Evolutionary conservation across 805 yeast genomes (phyloP), one percentile per base, ranked within the genome.

Genomic region (Blastobotrys muscicola): DNA sequence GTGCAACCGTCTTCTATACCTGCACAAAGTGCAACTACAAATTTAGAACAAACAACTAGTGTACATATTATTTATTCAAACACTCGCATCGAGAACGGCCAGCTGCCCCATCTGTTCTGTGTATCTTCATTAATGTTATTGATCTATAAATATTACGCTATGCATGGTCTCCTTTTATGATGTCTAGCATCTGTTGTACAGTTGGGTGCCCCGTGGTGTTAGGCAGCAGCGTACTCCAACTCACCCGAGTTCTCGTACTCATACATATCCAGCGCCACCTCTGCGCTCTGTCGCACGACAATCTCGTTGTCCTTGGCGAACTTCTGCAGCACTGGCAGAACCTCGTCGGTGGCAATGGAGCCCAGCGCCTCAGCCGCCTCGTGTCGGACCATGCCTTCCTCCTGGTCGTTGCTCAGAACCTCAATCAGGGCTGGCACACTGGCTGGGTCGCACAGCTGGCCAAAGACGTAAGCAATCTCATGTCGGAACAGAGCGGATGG

Each of bases 331-430:
- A 92, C 82, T 11, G 97, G 96, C 51, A 90, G 72, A 33, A 90
- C 95, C 46, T 90, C 97, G 57, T 85, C 95, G 8, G 97, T 85
- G 23, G 96, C 97, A 61, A 92, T 92, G 26, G 95, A 77, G 23
- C 98, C 98, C 56, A 94, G 73, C 20, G 98, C 98, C 68, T 92
- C 99, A 20, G 97, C 98, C 46, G 97, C 98, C 69, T 92, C 99
- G 62, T 92, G 99, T 68, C 99, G 82, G 30, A 94, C 98, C 99
- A 92, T 92, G 50, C 94, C 95, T 42, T 94, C 97, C 69, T 92
- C 96, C 11, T 66, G 59, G 47, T 72, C 75, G 62, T 85, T 77
- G 54, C 78, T 78, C 55, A 94, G 74, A 2, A 92, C 86, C 66
- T 85, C 80, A 45, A 86, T 74, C 50, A 94, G 75, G 14, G 90